Evolutionary conservation across 495 filamentous ascomycete species (phyloP), one percentile per base, ranked within the genome.

Genomic region (Pseudevernia furfuracea): DNA sequence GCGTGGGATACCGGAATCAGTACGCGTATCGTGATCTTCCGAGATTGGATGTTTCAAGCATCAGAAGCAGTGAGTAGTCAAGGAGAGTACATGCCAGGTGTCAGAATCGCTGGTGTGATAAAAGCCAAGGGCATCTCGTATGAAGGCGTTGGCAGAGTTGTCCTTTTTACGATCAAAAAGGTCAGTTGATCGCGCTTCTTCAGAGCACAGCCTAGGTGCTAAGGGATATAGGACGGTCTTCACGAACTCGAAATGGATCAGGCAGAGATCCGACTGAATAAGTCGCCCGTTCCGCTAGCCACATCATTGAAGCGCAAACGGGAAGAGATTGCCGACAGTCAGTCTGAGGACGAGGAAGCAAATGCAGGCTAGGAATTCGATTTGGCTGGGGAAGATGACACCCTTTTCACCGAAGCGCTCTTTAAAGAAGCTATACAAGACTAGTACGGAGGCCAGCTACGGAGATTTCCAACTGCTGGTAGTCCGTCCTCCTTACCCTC

Each of bases 1-100:
- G 79, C 84, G 9, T 94, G 90, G 90, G 90, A 92, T 43, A 82
- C 76, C 44, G 82, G 80, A 38, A 75, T 94, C 6, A 81, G 80
- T 66, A 87, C 82, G 57, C 76, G 88, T 48, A 74, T 95, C 60
- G 84, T 86, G 39, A 69, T 95, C 52, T 93, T 89, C 72, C 77
- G 85, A 59, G 89, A 91, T 77, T 86, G 82, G 78, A 44, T 67
- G 21, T 59, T 75, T 23, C 66, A 65, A 10, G 58, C 66, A 58
- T 44, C 30, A 17, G 43, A 61, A 15, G 28, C 30, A 12, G 43
- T 62, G 7, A 62, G 34, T 21, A 64, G 55, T 17, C 69, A 71
- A 30, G 39, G 28, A 44, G 64, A 69, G 25, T 41, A 57, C 19
- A 21, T 49, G 21, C 58, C 34, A 15, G 68, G 61, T 37, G 38